These are phyloP conservation scores for Neonectria ditissima DNA, from an alignment of 2,329 filamentous ascomycete genomes.

Conservation along the genomic window DNA sequence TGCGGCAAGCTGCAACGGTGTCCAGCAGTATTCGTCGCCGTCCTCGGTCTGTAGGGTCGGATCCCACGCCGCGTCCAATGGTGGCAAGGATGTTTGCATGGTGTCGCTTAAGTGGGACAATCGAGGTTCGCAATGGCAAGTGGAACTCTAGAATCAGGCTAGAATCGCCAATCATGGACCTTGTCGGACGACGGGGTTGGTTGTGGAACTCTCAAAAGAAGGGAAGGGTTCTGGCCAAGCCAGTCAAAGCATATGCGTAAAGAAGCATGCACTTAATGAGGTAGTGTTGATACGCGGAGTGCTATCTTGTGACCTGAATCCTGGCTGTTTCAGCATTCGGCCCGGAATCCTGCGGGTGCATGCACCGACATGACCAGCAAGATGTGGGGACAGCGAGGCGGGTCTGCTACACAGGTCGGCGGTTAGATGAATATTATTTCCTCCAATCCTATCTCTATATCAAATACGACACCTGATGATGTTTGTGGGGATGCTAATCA, in stretches of 20 bases:
- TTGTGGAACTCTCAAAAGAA: background rate
- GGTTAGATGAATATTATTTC: background rate
- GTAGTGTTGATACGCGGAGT: background rate
- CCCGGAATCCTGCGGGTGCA: background rate
- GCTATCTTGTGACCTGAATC: background rate
- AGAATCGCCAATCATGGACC: background rate
- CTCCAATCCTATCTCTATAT: background rate
- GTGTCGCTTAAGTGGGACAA: background rate
- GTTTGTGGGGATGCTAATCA: background rate
- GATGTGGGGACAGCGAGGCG: background rate
- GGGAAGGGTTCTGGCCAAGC: background rate
- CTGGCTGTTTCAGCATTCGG: background rate
- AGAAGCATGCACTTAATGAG: background rate
- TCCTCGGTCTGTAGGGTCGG: slow-evolving; percentile 3
- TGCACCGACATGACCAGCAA: background rate
- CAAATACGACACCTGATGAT: background rate
- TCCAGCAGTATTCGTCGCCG: slow-evolving; percentile 7
- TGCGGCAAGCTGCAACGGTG: background rate
- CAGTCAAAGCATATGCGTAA: background rate
- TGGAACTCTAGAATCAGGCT: background rate
- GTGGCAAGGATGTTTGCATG: slow-evolving; percentile 4
- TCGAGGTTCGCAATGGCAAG: background rate
- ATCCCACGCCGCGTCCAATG: slow-evolving; percentile 5
- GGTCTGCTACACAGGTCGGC: background rate
- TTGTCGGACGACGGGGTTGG: background rate